Conservation (phyloP, 257 asterid genomes). For the Perilla frutescens region DNA sequence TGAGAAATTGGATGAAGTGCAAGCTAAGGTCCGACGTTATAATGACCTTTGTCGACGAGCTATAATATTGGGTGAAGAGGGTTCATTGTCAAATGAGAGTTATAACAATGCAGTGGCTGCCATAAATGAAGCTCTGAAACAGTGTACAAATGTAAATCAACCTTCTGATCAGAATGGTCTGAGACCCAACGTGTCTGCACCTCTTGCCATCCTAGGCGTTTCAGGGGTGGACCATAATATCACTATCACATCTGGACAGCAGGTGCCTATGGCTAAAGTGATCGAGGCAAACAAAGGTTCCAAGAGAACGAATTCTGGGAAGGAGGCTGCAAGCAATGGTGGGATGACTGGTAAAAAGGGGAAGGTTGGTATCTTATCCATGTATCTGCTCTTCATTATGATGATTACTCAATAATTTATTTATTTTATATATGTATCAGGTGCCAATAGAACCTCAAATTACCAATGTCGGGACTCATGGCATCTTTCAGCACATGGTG, state of each 20-base stretch:
- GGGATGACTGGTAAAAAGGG: conserved; percentile 65
- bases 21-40: conserved; percentile 77
- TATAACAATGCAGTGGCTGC: conserved; percentile 67
- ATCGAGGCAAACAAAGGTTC: conserved; percentile 49
- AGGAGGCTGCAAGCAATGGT: conserved; percentile 54
- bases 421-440: conserved; percentile 46
- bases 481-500: conserved; percentile 69
- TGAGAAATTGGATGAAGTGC: conserved; percentile 79
- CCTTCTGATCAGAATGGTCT: conserved; percentile 44
- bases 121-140: conserved; percentile 68
- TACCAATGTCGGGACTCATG: conserved; percentile 55
- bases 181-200: conserved; percentile 47
- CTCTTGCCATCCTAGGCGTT: conserved; percentile 51
- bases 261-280: conserved; percentile 41
- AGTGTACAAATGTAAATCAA: conserved; percentile 48
- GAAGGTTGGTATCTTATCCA: conserved; percentile 59
- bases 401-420: conserved; percentile 15
- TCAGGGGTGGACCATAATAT: conserved; percentile 47
- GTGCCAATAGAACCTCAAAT: conserved; percentile 63
- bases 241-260: conserved; percentile 44
- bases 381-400: conserved; percentile 20
- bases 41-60: conserved; percentile 91
- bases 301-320: conserved; percentile 65
- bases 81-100: conserved; percentile 84
- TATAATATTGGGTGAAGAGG: conserved; percentile 93